These are phyloP conservation scores for Triangularia setosa DNA, from an alignment of 2,329 filamentous ascomycete genomes.

Conservation along the genomic window DNA sequence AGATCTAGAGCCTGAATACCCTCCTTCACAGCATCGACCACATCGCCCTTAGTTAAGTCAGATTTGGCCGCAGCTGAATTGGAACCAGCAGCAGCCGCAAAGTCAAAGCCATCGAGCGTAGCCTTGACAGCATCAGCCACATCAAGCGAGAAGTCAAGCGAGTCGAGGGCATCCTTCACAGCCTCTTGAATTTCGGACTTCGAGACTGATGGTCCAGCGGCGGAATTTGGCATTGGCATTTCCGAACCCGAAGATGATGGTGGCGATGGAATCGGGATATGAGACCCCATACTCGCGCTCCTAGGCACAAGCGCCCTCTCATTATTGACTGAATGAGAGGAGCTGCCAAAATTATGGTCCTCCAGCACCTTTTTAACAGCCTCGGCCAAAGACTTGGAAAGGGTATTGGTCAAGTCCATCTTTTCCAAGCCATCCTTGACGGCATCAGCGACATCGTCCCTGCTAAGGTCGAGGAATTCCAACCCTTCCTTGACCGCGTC, in stretches of 20 bases:
- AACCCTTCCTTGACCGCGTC: conserved; percentile 26
- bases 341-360: conserved; percentile 31
- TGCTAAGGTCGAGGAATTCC: conserved; percentile 21
- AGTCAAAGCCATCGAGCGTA: conserved; percentile 26
- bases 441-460: conserved; percentile 23
- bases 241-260: neutral
- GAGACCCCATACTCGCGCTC: neutral
- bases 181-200: conserved; percentile 77
- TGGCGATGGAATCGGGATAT: neutral
- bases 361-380: conserved; percentile 16
- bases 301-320: conserved; percentile 7
- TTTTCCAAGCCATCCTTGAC: conserved; percentile 21
- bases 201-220: conserved; percentile 48
- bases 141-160: conserved; percentile 21
- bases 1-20: conserved; percentile 8
- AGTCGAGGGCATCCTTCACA: conserved; percentile 44
- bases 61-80: conserved; percentile 9
- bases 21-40: conserved; percentile 24
- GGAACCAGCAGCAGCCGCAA: conserved; percentile 10
- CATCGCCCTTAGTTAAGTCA: conserved; percentile 21
- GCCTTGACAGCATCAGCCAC: conserved; percentile 18
- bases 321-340: neutral
- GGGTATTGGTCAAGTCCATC: conserved; percentile 7
- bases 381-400: conserved; percentile 11
- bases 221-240: neutral